phyloP scores from a whole-genome alignment of 108 stramenopile genomes.

The Mayamaea pseudoterrestris region DNA sequence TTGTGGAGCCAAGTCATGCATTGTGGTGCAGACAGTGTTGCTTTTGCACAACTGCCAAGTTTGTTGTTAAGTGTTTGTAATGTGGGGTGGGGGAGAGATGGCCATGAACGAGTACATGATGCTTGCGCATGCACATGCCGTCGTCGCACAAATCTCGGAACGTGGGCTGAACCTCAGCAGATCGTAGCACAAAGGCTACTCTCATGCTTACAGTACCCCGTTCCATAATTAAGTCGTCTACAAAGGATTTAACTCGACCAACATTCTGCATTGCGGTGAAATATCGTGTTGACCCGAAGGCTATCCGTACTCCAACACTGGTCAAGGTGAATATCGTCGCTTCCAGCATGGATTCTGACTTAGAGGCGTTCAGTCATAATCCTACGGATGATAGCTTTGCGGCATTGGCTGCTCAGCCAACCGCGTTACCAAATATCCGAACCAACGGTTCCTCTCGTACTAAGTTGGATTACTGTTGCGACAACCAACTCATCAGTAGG shows the following conservation, averaged over 20 bases:
- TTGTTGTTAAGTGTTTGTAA: no score
- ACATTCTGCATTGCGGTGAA: constrained; percentile 66
- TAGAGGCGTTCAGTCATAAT: constrained; percentile 93
- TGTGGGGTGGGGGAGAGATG: no score
- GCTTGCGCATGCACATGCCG: no score
- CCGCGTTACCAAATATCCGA: constrained; percentile 92
- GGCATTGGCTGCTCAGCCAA: constrained; percentile 87
- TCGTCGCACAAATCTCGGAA: constrained; percentile 73
- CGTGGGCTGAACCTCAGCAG: constrained; percentile 92
- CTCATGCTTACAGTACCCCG: constrained; percentile 91
- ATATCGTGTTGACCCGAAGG: constrained; percentile 52
- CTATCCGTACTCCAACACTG: constrained; percentile 64
- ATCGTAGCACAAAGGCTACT: constrained; percentile 95
- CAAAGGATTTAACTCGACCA: constrained; percentile 89
- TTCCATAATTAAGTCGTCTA: constrained; percentile 89
- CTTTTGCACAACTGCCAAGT: no score
- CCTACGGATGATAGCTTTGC: constrained; percentile 89
- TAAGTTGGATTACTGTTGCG: constrained; percentile 95
- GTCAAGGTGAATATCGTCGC: constrained; percentile 76
- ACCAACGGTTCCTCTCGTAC: constrained; percentile 98
- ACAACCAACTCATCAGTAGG: constrained; percentile 84
- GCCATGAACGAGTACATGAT: no score
- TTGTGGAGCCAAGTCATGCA: no score
- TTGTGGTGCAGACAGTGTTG: no score
- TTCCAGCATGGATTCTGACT: constrained; percentile 93